Evolutionary conservation across 148 eudicot genomes (phyloP).

Genomic region (Polygonum maritimum): DNA sequence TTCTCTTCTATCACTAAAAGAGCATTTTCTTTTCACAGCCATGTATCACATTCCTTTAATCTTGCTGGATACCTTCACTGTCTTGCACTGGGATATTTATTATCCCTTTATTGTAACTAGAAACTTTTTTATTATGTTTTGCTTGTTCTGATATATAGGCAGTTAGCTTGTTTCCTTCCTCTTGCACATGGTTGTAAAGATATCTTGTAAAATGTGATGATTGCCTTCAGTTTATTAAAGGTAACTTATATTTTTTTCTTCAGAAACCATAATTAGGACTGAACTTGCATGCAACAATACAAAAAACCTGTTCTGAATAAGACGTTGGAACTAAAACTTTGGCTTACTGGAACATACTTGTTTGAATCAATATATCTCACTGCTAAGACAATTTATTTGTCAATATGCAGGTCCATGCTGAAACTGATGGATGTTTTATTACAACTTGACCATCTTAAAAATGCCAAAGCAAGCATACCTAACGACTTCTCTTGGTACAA

Average conservation of each 20-base stretch:
- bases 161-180: not conserved
- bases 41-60: not conserved
- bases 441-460: conserved; percentile 97
- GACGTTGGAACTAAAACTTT: not conserved
- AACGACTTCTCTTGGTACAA: conserved; percentile 99
- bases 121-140: not conserved
- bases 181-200: not conserved
- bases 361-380: not conserved
- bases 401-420: conserved; percentile 81
- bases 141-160: not conserved
- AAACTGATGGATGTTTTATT: conserved; percentile 90
- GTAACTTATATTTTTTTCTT: not conserved
- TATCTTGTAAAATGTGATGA: not conserved
- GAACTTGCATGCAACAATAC: not conserved
- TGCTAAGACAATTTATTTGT: not conserved
- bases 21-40: not conserved
- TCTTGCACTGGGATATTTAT: not conserved
- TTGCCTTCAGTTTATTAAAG: not conserved
- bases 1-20: not conserved
- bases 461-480: conserved; percentile 99
- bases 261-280: not conserved
- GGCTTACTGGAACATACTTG: not conserved
- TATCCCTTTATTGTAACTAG: not conserved
- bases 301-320: not conserved
- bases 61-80: not conserved